Percentiles rank a stretch among this genome's conserved stretches.
These are phyloP conservation scores for Plasmopara halstedii DNA, from an alignment of 352 stramenopile genomes.

Conservation along the genomic window DNA sequence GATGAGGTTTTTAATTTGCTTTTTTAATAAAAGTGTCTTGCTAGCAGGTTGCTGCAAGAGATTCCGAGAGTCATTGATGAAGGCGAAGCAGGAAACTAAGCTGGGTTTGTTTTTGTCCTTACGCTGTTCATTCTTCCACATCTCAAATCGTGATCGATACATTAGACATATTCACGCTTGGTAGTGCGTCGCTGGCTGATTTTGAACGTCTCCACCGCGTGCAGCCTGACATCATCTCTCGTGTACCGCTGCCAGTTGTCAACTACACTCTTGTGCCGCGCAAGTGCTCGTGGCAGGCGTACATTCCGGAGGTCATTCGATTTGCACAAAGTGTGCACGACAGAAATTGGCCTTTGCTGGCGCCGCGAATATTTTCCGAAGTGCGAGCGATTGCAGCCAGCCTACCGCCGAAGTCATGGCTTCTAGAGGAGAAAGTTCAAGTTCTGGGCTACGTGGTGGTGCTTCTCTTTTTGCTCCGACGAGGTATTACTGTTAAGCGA, in stretches of 20 bases:
- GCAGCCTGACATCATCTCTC: conserved; percentile 31
- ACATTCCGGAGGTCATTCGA: conserved; percentile 42
- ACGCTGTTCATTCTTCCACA: neutral
- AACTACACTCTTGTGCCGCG: conserved; percentile 51
- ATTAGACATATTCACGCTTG: conserved; percentile 61
- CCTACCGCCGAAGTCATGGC: conserved; percentile 30
- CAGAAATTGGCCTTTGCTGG: conserved; percentile 47
- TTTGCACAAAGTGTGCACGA: conserved; percentile 43
- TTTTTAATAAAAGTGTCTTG: conserved; percentile 31
- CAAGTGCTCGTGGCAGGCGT: conserved; percentile 36
- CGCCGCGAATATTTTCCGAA: conserved; percentile 40
- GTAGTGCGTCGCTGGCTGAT: conserved; percentile 64
- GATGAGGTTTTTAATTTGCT: neutral
- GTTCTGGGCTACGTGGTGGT: conserved; percentile 44
- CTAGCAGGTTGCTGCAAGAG: conserved; percentile 47
- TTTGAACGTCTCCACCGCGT: conserved; percentile 52
- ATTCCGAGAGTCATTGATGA: conserved; percentile 43
- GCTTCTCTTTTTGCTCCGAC: conserved; percentile 46
- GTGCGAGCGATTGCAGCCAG: conserved; percentile 28
- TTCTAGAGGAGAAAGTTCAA: conserved; percentile 35
- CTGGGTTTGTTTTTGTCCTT: conserved; percentile 32
- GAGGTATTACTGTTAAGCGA: conserved; percentile 35
- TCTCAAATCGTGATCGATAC: neutral
- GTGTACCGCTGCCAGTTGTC: conserved; percentile 51
- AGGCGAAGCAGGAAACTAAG: conserved; percentile 31